Base-by-base conservation (phyloP, 2,329 filamentous ascomycete species). In the Cytospora paraplurivora region DNA sequence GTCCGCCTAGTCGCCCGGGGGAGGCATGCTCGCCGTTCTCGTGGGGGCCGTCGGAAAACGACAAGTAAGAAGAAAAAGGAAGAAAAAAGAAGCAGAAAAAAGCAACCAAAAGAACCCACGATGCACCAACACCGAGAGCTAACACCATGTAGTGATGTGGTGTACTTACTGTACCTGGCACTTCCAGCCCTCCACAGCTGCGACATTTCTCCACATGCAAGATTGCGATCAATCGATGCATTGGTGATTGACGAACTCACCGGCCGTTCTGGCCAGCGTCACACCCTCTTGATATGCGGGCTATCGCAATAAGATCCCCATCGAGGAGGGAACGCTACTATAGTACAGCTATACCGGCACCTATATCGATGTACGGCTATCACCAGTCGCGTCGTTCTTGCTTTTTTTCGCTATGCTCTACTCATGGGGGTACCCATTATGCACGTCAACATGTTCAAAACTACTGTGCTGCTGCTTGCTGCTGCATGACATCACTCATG, bases 191-290 rank as follows among this genome's bases (percentile, higher is more conserved):
- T 8, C 11, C 35, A 19, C 52, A 56, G 34, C 56, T 63, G 38
- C 57, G 57, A 63, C 57, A 4, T 27, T 27, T 27, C 27, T 21
- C 56, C 38, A 63, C 47, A 57, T 66, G 64, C 64, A 63, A 63
- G 62, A 66, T 63, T 56, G 58, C 64, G 64, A 66, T 66, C 61
- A 52, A 50, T 62, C 51, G 58, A 61, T 61, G 58, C 58, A 61
- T 52, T 61, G 50, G 51, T 61, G 64, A 66, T 66, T 61, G 64
- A 57, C 64, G 64, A 66, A 60, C 21, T 53, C 34, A 59, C 47
- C 54, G 61, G 56, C 57, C 49, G 61, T 60, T 60, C 56, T 66
- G 53, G 56, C 35, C 53, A 17, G 21, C 35, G 21, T 47, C 58
- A 57, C 62, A 58, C 62, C 47, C 38, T 54, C 33, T 27, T 56